These are phyloP conservation scores for Globisporangium solare DNA, from an alignment of 352 stramenopile genomes.

Conservation along the genomic window DNA sequence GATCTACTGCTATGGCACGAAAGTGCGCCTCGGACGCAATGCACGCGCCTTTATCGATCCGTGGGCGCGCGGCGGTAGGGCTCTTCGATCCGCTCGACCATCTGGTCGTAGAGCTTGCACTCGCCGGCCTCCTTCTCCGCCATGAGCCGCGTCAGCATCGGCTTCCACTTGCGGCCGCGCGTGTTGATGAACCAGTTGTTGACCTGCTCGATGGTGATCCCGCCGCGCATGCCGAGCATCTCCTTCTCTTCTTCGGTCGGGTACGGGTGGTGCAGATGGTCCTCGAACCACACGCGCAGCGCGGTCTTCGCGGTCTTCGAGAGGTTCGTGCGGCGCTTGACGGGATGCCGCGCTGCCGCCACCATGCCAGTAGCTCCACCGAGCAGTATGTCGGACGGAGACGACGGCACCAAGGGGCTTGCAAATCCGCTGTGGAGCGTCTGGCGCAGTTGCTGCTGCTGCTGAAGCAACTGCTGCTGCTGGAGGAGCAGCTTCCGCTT, in stretches of 20 bases:
- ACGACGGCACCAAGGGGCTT: background rate
- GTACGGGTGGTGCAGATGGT: constrained; percentile 82
- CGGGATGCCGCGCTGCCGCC: constrained; percentile 9
- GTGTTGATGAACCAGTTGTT: constrained; percentile 91
- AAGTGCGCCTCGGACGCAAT: background rate
- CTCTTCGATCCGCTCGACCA: constrained; percentile 77
- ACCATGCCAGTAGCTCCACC: background rate
- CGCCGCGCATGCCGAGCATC: constrained; percentile 48
- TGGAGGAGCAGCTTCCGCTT: constrained; percentile 24
- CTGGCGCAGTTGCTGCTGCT: constrained; percentile 7
- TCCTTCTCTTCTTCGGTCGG: constrained; percentile 83
- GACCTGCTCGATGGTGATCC: constrained; percentile 82
- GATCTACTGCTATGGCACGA: too few relatives aligned
- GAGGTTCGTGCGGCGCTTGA: constrained; percentile 74
- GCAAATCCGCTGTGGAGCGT: background rate
- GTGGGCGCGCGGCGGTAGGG: constrained; percentile 47
- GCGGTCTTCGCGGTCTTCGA: constrained; percentile 71
- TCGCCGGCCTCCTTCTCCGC: constrained; percentile 54
- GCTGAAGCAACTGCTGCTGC: constrained; percentile 16
- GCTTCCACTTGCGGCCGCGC: constrained; percentile 82
- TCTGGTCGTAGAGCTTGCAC: constrained; percentile 65
- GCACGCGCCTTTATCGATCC: constrained; percentile 4
- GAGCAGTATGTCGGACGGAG: background rate
- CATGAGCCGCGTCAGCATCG: constrained; percentile 72
- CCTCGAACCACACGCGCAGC: constrained; percentile 78